Percentiles rank a stretch among this genome's conserved stretches.
phyloP scores from a whole-genome alignment of 139 green algal genomes.

The Tetratostichococcus sp. region DNA sequence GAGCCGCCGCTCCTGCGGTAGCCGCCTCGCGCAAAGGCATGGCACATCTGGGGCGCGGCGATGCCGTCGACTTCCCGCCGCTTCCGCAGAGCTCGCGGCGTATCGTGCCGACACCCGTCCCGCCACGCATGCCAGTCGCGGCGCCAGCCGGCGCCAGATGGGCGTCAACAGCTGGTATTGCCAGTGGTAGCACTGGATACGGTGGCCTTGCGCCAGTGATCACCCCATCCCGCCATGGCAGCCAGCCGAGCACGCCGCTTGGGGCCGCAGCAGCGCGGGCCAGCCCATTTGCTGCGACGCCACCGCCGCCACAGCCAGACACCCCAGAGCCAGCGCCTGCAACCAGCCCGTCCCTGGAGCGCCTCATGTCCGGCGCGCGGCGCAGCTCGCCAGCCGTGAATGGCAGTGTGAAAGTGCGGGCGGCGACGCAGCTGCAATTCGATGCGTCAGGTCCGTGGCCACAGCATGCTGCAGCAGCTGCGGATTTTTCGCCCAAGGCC shows the following conservation, averaged over 20 bases:
- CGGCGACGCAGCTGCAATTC: not conserved
- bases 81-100: slow-evolving; percentile 1
- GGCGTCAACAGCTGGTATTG: too few species aligned
- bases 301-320: not conserved
- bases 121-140: not conserved
- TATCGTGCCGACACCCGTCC: not conserved
- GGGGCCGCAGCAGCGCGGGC: too few species aligned
- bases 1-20: too few species aligned
- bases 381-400: not conserved
- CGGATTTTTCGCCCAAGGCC: not conserved
- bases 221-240: not conserved
- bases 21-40: too few species aligned
- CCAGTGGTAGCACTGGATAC: too few species aligned
- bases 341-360: not conserved
- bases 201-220: too few species aligned
- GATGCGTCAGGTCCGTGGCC: too few species aligned
- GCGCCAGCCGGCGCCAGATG: too few species aligned
- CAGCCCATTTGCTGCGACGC: not conserved
- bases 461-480: too few species aligned
- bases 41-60: not conserved
- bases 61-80: not conserved
- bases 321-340: too few species aligned
- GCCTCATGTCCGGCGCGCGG: not conserved
- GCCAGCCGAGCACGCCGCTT: not conserved
- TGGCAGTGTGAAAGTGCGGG: not conserved